These are phyloP conservation scores for Dryas integrifolia DNA, from an alignment of 331 rosid genomes.

Conservation along the genomic window DNA sequence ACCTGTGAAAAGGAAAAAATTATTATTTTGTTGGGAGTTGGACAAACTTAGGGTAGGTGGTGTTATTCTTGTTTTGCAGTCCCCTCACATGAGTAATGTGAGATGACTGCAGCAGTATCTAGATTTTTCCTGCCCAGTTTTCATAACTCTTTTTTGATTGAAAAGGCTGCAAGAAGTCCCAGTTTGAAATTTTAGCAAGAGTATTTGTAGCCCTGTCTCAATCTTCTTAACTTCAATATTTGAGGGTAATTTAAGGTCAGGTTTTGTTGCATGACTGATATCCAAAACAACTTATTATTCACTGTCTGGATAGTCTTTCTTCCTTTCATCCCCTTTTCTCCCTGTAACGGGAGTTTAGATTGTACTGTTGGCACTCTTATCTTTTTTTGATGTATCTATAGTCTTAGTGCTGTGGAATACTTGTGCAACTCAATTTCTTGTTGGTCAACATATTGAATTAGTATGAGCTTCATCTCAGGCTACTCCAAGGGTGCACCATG, in stretches of 20 bases:
- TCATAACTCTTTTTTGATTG: neutral
- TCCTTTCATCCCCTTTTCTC: neutral
- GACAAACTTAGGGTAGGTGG: neutral
- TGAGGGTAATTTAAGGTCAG: neutral
- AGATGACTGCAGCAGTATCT: conserved; percentile 4
- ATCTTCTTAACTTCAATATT: neutral
- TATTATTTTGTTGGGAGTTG: neutral
- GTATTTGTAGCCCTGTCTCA: neutral
- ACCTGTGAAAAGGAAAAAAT: neutral
- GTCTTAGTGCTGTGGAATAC: neutral
- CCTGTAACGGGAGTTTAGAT: conserved; percentile 5
- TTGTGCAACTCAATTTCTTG: conserved; percentile 10
- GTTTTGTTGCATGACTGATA: neutral
- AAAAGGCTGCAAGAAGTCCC: neutral
- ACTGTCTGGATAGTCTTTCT: neutral
- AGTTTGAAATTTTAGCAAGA: conserved; percentile 1
- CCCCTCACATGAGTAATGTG: neutral
- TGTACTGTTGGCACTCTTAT: conserved; percentile 7
- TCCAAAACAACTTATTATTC: neutral
- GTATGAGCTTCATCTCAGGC: conserved; percentile 56
- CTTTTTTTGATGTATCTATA: neutral
- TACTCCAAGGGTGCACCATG: conserved; percentile 59
- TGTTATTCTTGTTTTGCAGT: neutral
- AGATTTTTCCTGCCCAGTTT: neutral
- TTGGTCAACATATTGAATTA: conserved; percentile 37